These are phyloP conservation scores for Wallacemonas sp. DNA, from an alignment of 208 protist species.

Conservation along the genomic window DNA sequence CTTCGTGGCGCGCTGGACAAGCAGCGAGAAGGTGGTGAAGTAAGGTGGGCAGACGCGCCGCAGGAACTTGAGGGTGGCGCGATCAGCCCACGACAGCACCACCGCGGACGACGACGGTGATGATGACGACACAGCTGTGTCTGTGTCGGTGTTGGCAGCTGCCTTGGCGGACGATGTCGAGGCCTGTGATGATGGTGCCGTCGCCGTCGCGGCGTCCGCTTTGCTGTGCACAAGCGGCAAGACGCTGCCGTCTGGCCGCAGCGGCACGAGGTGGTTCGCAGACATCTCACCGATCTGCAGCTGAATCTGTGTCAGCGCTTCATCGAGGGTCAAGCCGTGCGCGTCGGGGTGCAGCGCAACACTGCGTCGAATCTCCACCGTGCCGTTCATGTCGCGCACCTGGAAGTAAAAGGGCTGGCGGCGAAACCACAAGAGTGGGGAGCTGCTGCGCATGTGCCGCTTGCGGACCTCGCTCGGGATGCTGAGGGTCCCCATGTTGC, in stretches of 20 bases:
- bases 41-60: constrained; percentile 75
- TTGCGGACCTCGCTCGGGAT: constrained; percentile 57
- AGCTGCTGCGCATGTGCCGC: constrained; percentile 63
- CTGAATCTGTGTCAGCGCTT: constrained; percentile 59
- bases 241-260: constrained; percentile 41
- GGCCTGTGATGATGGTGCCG: background rate
- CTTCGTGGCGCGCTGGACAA: constrained; percentile 82
- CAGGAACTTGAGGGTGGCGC: constrained; percentile 55
- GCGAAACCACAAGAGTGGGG: constrained; percentile 70
- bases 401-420: constrained; percentile 89
- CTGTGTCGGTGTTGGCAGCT: background rate
- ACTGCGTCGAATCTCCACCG: constrained; percentile 74
- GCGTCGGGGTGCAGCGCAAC: constrained; percentile 77
- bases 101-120: background rate
- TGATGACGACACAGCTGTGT: background rate
- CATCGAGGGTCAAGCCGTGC: constrained; percentile 65
- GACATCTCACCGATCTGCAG: constrained; percentile 47
- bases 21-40: constrained; percentile 62
- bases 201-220: background rate
- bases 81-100: background rate
- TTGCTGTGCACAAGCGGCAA: too few species aligned
- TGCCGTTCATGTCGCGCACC: constrained; percentile 66
- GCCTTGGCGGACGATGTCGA: too few species aligned
- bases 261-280: constrained; percentile 53
- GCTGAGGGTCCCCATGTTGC: constrained; percentile 58